Evolutionary conservation across 257 asterid genomes (phyloP).

Genomic region (Nicotiana attenuata): DNA sequence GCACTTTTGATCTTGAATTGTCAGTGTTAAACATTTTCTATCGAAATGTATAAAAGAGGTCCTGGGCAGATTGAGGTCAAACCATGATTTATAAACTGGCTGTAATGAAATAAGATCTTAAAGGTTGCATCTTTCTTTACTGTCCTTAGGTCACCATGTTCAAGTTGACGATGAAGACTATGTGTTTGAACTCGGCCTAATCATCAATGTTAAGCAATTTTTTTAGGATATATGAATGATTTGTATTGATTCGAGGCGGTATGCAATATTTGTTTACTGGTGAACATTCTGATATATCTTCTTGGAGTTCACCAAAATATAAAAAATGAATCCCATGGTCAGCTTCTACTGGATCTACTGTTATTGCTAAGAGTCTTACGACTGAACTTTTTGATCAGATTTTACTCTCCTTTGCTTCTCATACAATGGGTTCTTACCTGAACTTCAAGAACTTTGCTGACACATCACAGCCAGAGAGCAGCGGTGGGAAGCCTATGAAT

Average conservation of each 20-base stretch:
- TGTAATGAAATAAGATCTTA: background rate
- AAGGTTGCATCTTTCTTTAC: background rate
- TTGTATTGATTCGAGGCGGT: background rate
- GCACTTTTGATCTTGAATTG: background rate
- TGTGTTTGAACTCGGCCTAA: background rate
- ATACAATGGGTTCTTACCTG: slow-evolving; percentile 63
- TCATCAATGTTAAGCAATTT: background rate
- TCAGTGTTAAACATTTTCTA: background rate
- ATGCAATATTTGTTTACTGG: background rate
- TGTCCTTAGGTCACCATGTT: background rate
- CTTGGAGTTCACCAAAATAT: background rate
- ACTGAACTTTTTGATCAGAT: slow-evolving; percentile 29
- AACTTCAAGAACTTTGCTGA: slow-evolving; percentile 71
- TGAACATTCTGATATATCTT: background rate
- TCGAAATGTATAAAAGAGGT: background rate
- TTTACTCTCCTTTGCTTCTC: slow-evolving; percentile 16
- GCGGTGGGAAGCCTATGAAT: slow-evolving; percentile 33
- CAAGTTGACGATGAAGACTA: background rate
- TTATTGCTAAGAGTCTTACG: slow-evolving; percentile 16
- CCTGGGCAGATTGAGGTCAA: background rate
- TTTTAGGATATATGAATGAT: background rate
- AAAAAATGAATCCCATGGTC: background rate
- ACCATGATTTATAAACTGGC: background rate
- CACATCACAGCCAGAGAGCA: slow-evolving; percentile 38
- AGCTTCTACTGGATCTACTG: background rate